These are phyloP conservation scores for Inga leiocalycina DNA, from an alignment of 306 rosid genomes.

Conservation along the genomic window DNA sequence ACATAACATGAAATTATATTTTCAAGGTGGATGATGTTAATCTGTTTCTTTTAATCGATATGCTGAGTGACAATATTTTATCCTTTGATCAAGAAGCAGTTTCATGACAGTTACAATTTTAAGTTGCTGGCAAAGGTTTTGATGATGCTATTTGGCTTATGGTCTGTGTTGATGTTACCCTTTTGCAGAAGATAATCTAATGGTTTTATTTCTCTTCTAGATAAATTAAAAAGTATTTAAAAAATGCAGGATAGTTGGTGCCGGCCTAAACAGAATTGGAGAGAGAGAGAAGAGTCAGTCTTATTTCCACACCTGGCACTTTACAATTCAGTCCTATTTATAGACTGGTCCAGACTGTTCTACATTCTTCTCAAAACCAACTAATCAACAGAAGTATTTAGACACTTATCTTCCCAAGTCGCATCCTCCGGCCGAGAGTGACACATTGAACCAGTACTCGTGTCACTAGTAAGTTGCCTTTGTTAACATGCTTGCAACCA, in stretches of 20 bases:
- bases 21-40: background rate
- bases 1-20: background rate
- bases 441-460: too few relatives aligned
- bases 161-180: background rate
- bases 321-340: too few relatives aligned
- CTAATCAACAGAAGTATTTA: too few relatives aligned
- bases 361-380: too few relatives aligned
- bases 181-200: conserved; percentile 15
- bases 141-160: conserved; percentile 1
- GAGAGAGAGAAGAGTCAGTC: too few relatives aligned
- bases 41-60: background rate
- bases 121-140: conserved; percentile 23
- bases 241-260: background rate
- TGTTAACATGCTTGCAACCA: too few relatives aligned
- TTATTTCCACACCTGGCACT: too few relatives aligned
- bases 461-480: too few relatives aligned
- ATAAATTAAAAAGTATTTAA: background rate
- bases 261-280: too few relatives aligned
- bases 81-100: conserved; percentile 11
- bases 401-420: too few relatives aligned
- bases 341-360: too few relatives aligned
- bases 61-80: background rate
- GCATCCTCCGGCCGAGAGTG: too few relatives aligned
- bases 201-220: background rate
- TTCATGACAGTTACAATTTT: conserved; percentile 18